These are phyloP conservation scores for Triticum timopheevii DNA, from an alignment of 176 grass and related monocot species.

Conservation along the genomic window DNA sequence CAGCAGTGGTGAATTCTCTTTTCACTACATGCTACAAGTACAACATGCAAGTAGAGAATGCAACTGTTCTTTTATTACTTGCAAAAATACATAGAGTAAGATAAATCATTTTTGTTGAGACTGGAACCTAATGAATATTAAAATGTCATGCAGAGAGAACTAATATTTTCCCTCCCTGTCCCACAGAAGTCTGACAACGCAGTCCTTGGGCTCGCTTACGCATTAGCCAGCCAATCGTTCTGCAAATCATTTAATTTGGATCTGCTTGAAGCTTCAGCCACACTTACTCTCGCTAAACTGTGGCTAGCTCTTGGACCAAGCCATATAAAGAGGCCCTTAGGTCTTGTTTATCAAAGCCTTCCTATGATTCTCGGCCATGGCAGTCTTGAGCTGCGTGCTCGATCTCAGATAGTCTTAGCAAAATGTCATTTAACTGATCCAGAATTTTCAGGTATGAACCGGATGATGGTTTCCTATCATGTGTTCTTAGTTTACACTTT, in stretches of 20 bases:
- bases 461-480: neutral
- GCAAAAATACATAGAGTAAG: constrained; percentile 90
- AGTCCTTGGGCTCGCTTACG: constrained; percentile 74
- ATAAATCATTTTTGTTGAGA: neutral
- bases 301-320: constrained; percentile 79
- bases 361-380: constrained; percentile 85
- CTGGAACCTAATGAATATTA: neutral
- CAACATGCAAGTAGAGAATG: constrained; percentile 92
- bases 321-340: constrained; percentile 62
- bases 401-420: constrained; percentile 68
- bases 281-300: constrained; percentile 71
- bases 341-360: constrained; percentile 65
- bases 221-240: constrained; percentile 78
- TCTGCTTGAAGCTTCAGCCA: constrained; percentile 82
- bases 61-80: constrained; percentile 89
- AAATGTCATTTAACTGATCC: constrained; percentile 79
- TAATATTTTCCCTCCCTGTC: constrained; percentile 5
- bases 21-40: constrained; percentile 92
- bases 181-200: constrained; percentile 73
- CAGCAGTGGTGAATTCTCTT: constrained; percentile 76
- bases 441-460: constrained; percentile 50
- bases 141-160: neutral
- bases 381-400: constrained; percentile 68
- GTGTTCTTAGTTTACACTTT: neutral
- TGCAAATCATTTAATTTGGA: constrained; percentile 94